Percentiles rank a stretch among this genome's conserved stretches.
Evolutionary conservation across 495 filamentous ascomycete species (phyloP).

Genomic region (Annulohypoxylon maeteangense): DNA sequence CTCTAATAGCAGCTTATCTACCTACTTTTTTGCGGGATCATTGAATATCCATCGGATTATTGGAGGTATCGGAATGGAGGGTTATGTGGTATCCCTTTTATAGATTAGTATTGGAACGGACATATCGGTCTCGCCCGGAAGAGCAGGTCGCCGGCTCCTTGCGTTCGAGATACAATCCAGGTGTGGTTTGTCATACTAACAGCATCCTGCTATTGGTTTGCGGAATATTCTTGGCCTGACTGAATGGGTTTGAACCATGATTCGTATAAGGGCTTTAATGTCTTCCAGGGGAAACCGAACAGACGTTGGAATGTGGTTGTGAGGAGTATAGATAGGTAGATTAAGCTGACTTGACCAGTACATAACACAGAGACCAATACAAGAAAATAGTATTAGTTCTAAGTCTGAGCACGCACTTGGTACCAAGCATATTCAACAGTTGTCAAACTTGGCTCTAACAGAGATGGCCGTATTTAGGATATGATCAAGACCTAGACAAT

Average conservation of each 20-base stretch:
- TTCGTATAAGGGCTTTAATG: slow-evolving; percentile 1
- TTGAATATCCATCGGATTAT: slow-evolving; percentile 44
- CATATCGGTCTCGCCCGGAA: slow-evolving; percentile 4
- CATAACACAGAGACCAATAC: slow-evolving; percentile 21
- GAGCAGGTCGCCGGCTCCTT: background rate
- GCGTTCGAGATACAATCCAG: background rate
- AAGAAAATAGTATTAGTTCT: slow-evolving; percentile 8
- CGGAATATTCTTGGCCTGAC: slow-evolving; percentile 22
- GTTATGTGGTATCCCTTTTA: slow-evolving; percentile 2
- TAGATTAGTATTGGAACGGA: slow-evolving; percentile 26
- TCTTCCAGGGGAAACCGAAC: slow-evolving; percentile 3
- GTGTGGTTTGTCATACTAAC: slow-evolving; percentile 22
- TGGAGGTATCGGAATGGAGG: slow-evolving; percentile 21
- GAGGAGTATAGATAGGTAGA: slow-evolving; percentile 28
- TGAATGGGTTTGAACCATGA: slow-evolving; percentile 4
- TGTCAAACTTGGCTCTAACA: background rate
- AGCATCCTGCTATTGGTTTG: slow-evolving; percentile 28
- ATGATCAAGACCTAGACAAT: background rate
- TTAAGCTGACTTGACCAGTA: slow-evolving; percentile 25
- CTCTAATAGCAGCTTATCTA: background rate
- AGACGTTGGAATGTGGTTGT: background rate
- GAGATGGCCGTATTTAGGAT: background rate
- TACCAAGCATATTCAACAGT: background rate
- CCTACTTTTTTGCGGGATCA: slow-evolving; percentile 23
- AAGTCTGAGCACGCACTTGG: too few relatives aligned